Evolutionary conservation across 2,329 filamentous ascomycete genomes (phyloP), one percentile per base, ranked within the genome.

Genomic region (Colletotrichum plurivorum): DNA sequence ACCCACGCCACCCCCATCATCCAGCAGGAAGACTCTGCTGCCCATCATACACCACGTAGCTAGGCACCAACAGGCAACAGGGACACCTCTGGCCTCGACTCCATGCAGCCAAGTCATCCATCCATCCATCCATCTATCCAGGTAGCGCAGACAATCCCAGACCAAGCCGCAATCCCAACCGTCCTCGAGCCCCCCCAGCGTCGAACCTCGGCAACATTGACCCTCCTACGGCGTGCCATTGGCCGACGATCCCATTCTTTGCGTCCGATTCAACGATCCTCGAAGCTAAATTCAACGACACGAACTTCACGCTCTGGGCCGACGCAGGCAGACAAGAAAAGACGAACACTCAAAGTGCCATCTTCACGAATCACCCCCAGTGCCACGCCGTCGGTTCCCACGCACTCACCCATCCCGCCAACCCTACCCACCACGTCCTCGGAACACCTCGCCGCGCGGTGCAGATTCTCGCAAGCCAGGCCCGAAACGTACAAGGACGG

Each of bases 271-370:
- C 27, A 48, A n/a, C 13, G 54, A 53, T 20, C 12, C 20, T 22
- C n/a, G 61, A 55, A 65, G 61, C 49, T 69, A 55, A 55, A 59
- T 60, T 60, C 61, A 49, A 69, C 66, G 20, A 56, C 66, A 55
- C n/a, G 41, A 60, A 45, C 39, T 51, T 43, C 41, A 27, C 31
- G 53, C 36, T 45, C 25, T 41, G 31, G 41, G 12, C 39, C 22
- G 4, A 22, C 10, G 12, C 39, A 31, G 8, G 9, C 27, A 31
- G 8, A 31, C 27, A 31, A 31, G 27, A 31, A 31, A 31, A 9
- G 9, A 31, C 8, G 27, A 31, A 31, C 27, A 31, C 27, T 2
- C 27, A 31, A 7, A 31, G 2, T n/a, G 7, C 7, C 7, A 31
- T 31, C 27, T 31, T 31, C 27, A 31, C 27, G 20, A 22, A 22